Base-by-base conservation (phyloP, 805 yeast species). In the Spathaspora girioi region DNA sequence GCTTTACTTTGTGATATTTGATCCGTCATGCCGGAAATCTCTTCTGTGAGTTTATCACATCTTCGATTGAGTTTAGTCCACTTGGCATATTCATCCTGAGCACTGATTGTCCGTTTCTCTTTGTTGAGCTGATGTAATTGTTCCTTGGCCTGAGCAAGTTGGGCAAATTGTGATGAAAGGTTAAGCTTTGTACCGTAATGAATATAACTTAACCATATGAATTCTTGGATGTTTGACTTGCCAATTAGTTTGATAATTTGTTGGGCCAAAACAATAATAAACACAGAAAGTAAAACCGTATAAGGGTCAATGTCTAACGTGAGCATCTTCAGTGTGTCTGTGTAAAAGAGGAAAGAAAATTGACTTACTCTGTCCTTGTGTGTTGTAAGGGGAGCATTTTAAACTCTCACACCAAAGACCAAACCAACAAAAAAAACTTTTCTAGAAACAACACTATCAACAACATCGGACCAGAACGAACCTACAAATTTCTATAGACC, bases 81-180 rank as follows among this genome's bases (percentile, higher is more conserved):
- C 61, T 81, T 85, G 27, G 97, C 97, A 66, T 93, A 94, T 61
- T 94, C 84, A 65, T 94, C 97, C 67, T 93, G 97, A 1, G 97
- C 93, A 50, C 89, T 81, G 9, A 91, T 80, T 2, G 75, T 55
- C 29, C 81, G 73, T 54, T 90, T 79, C 58, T 84, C 81, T 12
- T 70, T 73, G 57, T 79, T 74, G 19, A 82, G 62, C 17, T 69
- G 65, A 14, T 66, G 63, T 47, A 84, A 79, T 55, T 86, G 79
- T 8, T 62, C 57, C 49, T 77, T 72, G 48, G 65, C 68, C 5
- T 29, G 46, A 3, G 61, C 54, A 29, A 69, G 58, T 31, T 57
- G 54, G 4, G 46, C 55, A 40, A 71, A 61, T n/a, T 44, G 18
- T 48, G 62, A 57, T 12, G 65, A 57, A 51, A 74, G 69, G 9